Percentiles rank a stretch among this genome's conserved stretches.
Evolutionary conservation across 768 basidiomycete genomes (phyloP).

Genomic region (Mycena epipterygia): DNA sequence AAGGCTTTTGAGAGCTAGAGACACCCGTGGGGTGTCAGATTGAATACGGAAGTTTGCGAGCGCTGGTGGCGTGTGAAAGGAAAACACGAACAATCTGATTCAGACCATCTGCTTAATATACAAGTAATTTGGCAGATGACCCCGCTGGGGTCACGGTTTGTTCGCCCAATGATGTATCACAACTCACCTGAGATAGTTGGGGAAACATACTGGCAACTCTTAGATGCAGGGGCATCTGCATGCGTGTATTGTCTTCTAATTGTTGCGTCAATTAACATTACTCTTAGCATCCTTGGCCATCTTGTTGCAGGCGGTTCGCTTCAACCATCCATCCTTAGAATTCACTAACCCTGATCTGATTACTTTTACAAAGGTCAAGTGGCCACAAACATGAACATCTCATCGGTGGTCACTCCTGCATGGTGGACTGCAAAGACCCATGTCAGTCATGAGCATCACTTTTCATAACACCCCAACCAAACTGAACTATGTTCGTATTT

Average conservation of each 20-base stretch:
- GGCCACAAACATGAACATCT: slow-evolving; percentile 47
- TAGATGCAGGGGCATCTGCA: slow-evolving; percentile 36
- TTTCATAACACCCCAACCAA: background rate
- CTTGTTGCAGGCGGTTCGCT: slow-evolving; percentile 41
- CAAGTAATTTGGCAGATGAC: too few species aligned
- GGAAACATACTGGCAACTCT: slow-evolving; percentile 37
- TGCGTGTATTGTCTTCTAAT: background rate
- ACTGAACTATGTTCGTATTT: background rate
- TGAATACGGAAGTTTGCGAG: too few species aligned
- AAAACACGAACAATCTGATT: too few species aligned
- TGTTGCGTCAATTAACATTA: background rate
- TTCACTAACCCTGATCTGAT: background rate
- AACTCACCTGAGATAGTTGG: slow-evolving; percentile 35
- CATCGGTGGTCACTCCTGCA: slow-evolving; percentile 44
- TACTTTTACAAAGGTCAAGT: slow-evolving; percentile 42
- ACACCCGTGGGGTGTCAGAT: too few species aligned
- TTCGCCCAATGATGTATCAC: slow-evolving; percentile 33
- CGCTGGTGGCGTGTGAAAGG: too few species aligned
- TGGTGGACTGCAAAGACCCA: slow-evolving; percentile 56
- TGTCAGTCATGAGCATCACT: slow-evolving; percentile 36
- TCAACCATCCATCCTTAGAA: background rate
- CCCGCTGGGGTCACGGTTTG: slow-evolving; percentile 35
- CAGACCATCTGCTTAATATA: too few species aligned
- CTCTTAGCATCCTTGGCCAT: slow-evolving; percentile 36
- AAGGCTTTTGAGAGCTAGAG: too few species aligned